Base-by-base conservation (phyloP, 352 stramenopile species). In the Phytophthora fragariaefolia region DNA sequence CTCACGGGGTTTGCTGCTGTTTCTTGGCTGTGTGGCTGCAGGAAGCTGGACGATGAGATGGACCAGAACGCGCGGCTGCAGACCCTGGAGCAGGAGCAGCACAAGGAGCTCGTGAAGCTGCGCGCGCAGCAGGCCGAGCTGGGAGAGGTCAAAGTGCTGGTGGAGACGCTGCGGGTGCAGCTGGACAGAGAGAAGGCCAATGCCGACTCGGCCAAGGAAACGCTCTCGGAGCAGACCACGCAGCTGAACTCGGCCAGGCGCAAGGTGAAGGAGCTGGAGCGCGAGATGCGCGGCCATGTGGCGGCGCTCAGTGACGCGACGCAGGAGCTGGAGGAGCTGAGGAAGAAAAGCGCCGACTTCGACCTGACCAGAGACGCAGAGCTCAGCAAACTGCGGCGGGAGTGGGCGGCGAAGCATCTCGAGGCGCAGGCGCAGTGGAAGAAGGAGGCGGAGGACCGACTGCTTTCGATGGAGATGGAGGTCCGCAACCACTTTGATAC, bases 371-470 rank as follows among this genome's bases (percentile, higher is more conserved):
- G 85, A 46, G 85, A 95, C 46, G 60, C 58, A 17, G 87, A 95
- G 66, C 74, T 95, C 38, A 76, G 74, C n/a, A 87, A 74, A 24
- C 71, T 93, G 42, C 74, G 87, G 55, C 89, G 86, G 42, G 87
- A 95, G 58, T 92, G 90, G 84, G 84, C 85, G 59, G 64, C 66
- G 15, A 95, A 95, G 60, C 80, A 91, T 66, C 67, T 89, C 61
- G 85, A 93, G 61, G 69, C 83, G 7, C 78, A 91, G 32, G 80
- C 83, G 2, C 78, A 88, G 60, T 91, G 80, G 82, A 92, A 91
- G 56, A 91, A 91, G 45, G 87, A 95, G 54, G 74, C 83, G 1
- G 87, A 95, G 48, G 87, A 93, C 17, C 84, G 85, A 30, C 62
- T 91, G n/a, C 53, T 76, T 6, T 77, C 63, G 30, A 82, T 95